Percentiles rank a stretch among this genome's conserved stretches.
These are phyloP conservation scores for Stylonectria norvegica DNA, from an alignment of 2,329 filamentous ascomycete genomes.

Conservation along the genomic window DNA sequence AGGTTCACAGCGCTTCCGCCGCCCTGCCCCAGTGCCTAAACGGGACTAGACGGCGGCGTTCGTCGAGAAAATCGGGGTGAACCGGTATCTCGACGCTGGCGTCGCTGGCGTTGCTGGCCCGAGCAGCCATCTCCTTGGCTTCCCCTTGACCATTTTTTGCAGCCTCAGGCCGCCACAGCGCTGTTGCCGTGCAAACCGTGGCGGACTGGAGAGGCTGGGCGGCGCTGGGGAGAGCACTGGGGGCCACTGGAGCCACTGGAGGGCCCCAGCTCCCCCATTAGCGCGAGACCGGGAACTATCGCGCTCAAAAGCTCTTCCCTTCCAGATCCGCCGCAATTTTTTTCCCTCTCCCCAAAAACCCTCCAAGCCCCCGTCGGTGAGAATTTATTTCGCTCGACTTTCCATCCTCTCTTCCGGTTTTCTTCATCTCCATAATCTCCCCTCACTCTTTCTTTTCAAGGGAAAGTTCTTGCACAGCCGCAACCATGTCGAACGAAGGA, in stretches of 20 bases:
- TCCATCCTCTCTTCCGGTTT: slow-evolving; percentile 41
- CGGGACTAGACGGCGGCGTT: slow-evolving; percentile 30
- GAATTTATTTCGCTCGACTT: slow-evolving; percentile 44
- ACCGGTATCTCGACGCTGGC: slow-evolving; percentile 31
- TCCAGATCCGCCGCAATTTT: slow-evolving; percentile 50
- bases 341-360: slow-evolving; percentile 41
- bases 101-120: slow-evolving; percentile 16
- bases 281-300: slow-evolving; percentile 51
- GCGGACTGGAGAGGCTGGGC: slow-evolving; percentile 18
- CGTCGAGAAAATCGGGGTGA: slow-evolving; percentile 34
- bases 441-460: slow-evolving; percentile 57
- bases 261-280: slow-evolving; percentile 32
- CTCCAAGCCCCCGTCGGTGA: slow-evolving; percentile 41
- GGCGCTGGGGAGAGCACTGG: not conserved
- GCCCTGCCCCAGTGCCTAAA: slow-evolving; percentile 7
- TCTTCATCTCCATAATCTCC: slow-evolving; percentile 53
- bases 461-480: slow-evolving; percentile 39
- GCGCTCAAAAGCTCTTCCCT: slow-evolving; percentile 48
- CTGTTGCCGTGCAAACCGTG: slow-evolving; percentile 36
- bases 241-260: slow-evolving; percentile 14
- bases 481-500: slow-evolving; percentile 54
- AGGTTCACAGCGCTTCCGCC: slow-evolving; percentile 3
- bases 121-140: slow-evolving; percentile 9
- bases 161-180: slow-evolving; percentile 34
- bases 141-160: slow-evolving; percentile 10